phyloP scores from a whole-genome alignment of 306 rosid species.

The Cercis canadensis region DNA sequence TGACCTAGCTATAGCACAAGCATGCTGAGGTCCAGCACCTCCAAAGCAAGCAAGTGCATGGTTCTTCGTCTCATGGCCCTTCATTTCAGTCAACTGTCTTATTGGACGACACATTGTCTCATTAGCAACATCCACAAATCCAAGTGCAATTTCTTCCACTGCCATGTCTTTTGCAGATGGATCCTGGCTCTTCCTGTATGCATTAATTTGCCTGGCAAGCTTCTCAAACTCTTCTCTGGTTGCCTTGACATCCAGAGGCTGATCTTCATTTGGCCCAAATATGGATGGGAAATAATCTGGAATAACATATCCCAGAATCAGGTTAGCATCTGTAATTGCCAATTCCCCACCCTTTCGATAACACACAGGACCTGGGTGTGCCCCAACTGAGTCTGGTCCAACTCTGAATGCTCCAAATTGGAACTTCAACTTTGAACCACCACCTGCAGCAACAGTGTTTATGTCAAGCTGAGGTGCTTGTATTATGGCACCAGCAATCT shows the following conservation, averaged over 20 bases:
- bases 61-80: slow-evolving; percentile 69
- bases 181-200: slow-evolving; percentile 51
- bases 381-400: slow-evolving; percentile 76
- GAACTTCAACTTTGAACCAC: slow-evolving; percentile 66
- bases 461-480: slow-evolving; percentile 73
- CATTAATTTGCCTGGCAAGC: slow-evolving; percentile 57
- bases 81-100: slow-evolving; percentile 71
- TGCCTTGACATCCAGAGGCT: slow-evolving; percentile 57
- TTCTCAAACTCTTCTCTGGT: slow-evolving; percentile 57
- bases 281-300: slow-evolving; percentile 70
- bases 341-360: slow-evolving; percentile 68
- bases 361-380: slow-evolving; percentile 74
- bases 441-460: slow-evolving; percentile 74
- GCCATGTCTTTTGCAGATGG: slow-evolving; percentile 57
- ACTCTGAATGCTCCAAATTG: slow-evolving; percentile 67
- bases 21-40: slow-evolving; percentile 78
- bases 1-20: slow-evolving; percentile 68
- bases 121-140: slow-evolving; percentile 68
- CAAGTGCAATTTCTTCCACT: slow-evolving; percentile 63
- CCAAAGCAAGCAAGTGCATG: slow-evolving; percentile 76
- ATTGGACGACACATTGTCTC: slow-evolving; percentile 74
- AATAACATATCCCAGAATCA: slow-evolving; percentile 59
- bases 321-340: slow-evolving; percentile 70
- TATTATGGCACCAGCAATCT: slow-evolving; percentile 65
- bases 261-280: slow-evolving; percentile 60